Evolutionary conservation across 305 asterid species (phyloP).

Genomic region (Fraxinus paxiana): DNA sequence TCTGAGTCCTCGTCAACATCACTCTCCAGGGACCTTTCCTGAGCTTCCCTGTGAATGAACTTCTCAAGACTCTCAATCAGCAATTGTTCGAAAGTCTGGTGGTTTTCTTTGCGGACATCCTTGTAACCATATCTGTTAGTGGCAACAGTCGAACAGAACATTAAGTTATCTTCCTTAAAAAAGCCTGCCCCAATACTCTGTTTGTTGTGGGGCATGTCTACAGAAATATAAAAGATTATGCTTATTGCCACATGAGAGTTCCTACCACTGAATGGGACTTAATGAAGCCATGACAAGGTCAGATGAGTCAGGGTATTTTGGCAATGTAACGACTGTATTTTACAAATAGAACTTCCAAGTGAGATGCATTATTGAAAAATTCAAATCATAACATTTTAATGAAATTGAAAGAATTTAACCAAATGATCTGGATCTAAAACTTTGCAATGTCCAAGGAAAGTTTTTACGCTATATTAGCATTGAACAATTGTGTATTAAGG

Average conservation of each 20-base stretch:
- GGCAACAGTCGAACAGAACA: slow-evolving; percentile 22
- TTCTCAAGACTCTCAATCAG: slow-evolving; percentile 92
- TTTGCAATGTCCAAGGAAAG: neutral
- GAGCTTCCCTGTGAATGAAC: slow-evolving; percentile 93
- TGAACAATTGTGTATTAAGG: neutral
- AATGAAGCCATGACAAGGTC: neutral
- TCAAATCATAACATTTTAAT: neutral
- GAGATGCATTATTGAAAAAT: neutral
- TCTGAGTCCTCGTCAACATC: slow-evolving; percentile 72
- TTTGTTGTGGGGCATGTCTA: neutral
- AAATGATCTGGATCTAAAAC: neutral
- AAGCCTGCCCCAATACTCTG: neutral
- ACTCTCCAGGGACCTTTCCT: slow-evolving; percentile 88
- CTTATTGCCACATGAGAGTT: neutral
- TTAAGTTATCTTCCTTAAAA: slow-evolving; percentile 7
- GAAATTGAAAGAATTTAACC: neutral
- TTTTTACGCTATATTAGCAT: neutral
- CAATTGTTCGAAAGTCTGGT: slow-evolving; percentile 88
- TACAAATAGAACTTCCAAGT: neutral
- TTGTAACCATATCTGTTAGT: slow-evolving; percentile 87
- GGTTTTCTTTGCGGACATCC: slow-evolving; percentile 97
- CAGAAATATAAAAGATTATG: neutral
- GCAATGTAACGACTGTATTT: neutral
- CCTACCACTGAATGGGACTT: neutral
- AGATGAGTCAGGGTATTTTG: neutral